Evolutionary conservation across 2,329 filamentous ascomycete species (phyloP), one percentile per base, ranked within the genome.

Genomic region (Calonectria leucothoes): DNA sequence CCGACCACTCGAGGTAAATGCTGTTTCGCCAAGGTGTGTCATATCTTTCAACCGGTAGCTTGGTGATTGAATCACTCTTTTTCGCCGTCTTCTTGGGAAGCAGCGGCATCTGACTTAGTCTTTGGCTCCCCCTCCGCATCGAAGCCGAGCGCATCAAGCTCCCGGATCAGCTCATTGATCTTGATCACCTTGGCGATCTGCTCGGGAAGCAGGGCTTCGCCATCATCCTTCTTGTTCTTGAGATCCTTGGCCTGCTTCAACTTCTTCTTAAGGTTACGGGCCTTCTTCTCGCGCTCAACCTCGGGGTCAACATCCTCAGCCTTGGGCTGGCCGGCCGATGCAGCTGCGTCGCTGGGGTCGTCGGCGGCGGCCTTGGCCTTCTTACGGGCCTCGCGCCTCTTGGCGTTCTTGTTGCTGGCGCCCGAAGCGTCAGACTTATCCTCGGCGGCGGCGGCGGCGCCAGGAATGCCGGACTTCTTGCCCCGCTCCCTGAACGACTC

Each of bases 131-230:
- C 95, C 12, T 97, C 94, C 1, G 91, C 86, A 83, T 97, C 94
- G 75, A 98, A 95, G 0, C 96, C 96, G 33, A 99, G 88, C 3
- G 91, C 90, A 80, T 97, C 94, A 70, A 99, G 86, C 83, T 98
- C 96, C 15, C 95, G 91, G 71, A 98, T 93, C 65, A 99, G 89
- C 86, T 99, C 97, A 75, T 95, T 95, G 83, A 99, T 98, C 85
- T 97, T 98, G 83, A 98, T 97, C 69, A 99, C 95, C 87, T 99
- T 99, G 79, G 96, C 95, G 76, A 98, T 93, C 86, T 99, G 97
- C 86, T 99, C 97, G 0, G 96, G 96, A 31, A 98, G 88, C 74
- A 99, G 86, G 6, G 91, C 89, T 82, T 95, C 94, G 25, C 97
- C 97, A 70, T 92, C 93, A 29, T 98, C 94, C 84, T 98, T 98